Percentiles rank a stretch among this genome's conserved stretches.
phyloP scores from a whole-genome alignment of 345 rosid genomes.

The Rhizophora mangle region DNA sequence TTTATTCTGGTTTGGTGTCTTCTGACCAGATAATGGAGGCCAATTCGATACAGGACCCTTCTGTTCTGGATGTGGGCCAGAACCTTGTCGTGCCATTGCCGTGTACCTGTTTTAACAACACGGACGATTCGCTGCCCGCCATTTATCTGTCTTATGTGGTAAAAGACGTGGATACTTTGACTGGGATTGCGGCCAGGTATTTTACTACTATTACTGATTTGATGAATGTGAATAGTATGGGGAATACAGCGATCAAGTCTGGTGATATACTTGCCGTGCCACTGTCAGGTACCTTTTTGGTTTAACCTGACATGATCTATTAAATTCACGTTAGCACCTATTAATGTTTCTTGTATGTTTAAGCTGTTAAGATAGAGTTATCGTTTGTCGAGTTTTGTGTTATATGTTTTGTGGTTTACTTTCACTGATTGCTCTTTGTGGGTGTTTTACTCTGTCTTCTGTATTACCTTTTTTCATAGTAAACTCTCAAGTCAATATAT shows the following conservation, averaged over 20 bases:
- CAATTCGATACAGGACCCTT: constrained; percentile 59
- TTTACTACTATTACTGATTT: constrained; percentile 77
- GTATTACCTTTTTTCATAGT: too few species aligned
- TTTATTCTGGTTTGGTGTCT: constrained; percentile 79
- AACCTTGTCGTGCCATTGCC: constrained; percentile 79
- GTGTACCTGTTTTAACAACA: constrained; percentile 87
- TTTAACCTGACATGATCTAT: not conserved
- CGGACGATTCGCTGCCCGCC: constrained; percentile 76
- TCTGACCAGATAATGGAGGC: constrained; percentile 88
- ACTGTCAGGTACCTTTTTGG: constrained; percentile 49
- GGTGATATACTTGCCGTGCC: constrained; percentile 91
- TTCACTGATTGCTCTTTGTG: not conserved
- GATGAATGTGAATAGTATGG: constrained; percentile 94
- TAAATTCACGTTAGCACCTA: not conserved
- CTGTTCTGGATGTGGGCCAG: constrained; percentile 70
- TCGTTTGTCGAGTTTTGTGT: too few species aligned
- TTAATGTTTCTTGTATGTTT: constrained; percentile 1
- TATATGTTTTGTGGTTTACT: not conserved
- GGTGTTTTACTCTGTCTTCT: too few species aligned
- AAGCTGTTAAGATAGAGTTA: not conserved
- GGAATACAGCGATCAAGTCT: constrained; percentile 55
- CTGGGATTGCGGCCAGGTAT: constrained; percentile 66
- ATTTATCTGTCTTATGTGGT: constrained; percentile 84
- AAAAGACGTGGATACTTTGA: constrained; percentile 55
- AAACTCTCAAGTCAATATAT: too few species aligned